A percentile compares a stretch with the other conserved stretches of the same genome.
Evolutionary conservation across 192 early-diverging fungal species (phyloP).

Genomic region (Nowakowskiella sp.): DNA sequence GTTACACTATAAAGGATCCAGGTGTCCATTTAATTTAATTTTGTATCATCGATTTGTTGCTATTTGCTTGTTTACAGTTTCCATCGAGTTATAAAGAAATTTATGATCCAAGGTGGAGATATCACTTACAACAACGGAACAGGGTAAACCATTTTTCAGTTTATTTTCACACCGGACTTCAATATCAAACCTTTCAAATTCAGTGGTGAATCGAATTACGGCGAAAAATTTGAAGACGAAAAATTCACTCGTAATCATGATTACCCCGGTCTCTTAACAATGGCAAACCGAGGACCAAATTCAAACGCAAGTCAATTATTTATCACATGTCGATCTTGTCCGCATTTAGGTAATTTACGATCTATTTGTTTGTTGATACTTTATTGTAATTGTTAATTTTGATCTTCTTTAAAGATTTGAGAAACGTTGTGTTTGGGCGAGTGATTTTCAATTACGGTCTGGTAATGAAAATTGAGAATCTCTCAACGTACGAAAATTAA

Average conservation of each 20-base stretch:
- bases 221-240: constrained; percentile 67
- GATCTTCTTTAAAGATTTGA: constrained; percentile 36
- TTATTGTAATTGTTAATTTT: constrained; percentile 9
- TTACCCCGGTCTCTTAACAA: constrained; percentile 56
- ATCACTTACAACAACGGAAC: constrained; percentile 41
- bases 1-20: constrained; percentile 72
- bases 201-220: constrained; percentile 80
- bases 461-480: constrained; percentile 67
- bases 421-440: constrained; percentile 66
- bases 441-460: constrained; percentile 70
- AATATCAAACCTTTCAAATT: too few relatives aligned
- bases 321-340: constrained; percentile 65
- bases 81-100: constrained; percentile 74
- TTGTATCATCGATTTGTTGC: too few relatives aligned
- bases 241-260: constrained; percentile 37
- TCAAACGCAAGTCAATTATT: constrained; percentile 89
- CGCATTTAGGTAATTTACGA: constrained; percentile 72
- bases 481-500: constrained; percentile 69
- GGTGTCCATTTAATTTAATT: too few relatives aligned
- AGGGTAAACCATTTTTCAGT: constrained; percentile 10
- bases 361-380: constrained; percentile 45
- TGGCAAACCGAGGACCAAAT: constrained; percentile 80
- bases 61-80: too few relatives aligned
- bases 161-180: background rate
- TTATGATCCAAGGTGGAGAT: constrained; percentile 91